Conservation (phyloP, 257 asterid species). For the Plantago elongata region DNA sequence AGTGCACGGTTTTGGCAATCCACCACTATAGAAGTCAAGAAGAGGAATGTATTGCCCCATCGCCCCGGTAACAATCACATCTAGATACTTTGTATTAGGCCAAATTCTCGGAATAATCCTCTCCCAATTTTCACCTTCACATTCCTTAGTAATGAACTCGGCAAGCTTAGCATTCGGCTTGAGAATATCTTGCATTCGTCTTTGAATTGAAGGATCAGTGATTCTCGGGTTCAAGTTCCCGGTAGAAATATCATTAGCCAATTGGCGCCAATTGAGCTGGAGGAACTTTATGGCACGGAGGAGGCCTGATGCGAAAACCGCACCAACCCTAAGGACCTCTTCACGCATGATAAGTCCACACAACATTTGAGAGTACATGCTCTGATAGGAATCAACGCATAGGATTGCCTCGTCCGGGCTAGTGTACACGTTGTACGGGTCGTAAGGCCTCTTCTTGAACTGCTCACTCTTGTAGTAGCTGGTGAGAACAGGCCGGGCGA, state of each 20-base stretch:
- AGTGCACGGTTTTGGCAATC: constrained; percentile 63
- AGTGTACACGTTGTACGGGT: constrained; percentile 60
- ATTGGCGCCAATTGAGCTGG: constrained; percentile 55
- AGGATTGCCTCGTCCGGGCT: constrained; percentile 80
- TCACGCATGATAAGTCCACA: constrained; percentile 71
- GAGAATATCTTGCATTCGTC: constrained; percentile 33
- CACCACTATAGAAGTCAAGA: constrained; percentile 71
- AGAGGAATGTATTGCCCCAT: constrained; percentile 89
- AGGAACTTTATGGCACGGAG: constrained; percentile 76
- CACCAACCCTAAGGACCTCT: constrained; percentile 72
- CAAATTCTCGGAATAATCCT: constrained; percentile 62
- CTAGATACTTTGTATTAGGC: constrained; percentile 74
- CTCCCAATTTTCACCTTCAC: constrained; percentile 71
- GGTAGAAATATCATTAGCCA: constrained; percentile 48
- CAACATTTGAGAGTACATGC: constrained; percentile 83
- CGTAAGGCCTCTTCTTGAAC: constrained; percentile 63
- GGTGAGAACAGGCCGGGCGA: constrained; percentile 78
- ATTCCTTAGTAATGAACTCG: constrained; percentile 36
- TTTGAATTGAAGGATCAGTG: constrained; percentile 30
- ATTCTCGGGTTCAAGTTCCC: constrained; percentile 51
- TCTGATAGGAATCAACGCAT: constrained; percentile 65
- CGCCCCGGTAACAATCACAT: constrained; percentile 82
- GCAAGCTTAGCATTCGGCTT: constrained; percentile 49
- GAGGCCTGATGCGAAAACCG: constrained; percentile 80
- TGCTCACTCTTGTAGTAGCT: constrained; percentile 78